A percentile compares a stretch with the other conserved stretches of the same genome.
Conservation (phyloP, 2,329 filamentous ascomycete species). For the Lasiodiplodia gonubiensis region DNA sequence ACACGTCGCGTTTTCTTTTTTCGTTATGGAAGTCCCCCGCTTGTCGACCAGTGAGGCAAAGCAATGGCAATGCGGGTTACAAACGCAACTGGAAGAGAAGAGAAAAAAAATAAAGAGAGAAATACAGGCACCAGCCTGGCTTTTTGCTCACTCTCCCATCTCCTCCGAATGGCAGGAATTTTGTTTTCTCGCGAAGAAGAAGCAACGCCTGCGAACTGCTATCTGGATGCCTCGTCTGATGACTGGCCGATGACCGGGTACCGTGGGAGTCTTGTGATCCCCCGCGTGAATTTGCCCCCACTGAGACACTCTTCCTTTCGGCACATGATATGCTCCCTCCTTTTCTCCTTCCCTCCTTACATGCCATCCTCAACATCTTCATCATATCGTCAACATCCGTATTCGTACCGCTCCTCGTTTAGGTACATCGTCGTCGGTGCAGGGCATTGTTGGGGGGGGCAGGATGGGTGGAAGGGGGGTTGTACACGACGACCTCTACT, state of each 20-base stretch:
- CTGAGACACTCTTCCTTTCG: neutral
- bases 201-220: neutral
- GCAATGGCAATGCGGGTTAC: neutral
- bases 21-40: neutral
- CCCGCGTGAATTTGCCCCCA: neutral
- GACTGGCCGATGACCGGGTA: neutral
- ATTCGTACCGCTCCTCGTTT: neutral
- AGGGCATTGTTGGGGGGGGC: neutral
- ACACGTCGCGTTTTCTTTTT: slow-evolving; percentile 1
- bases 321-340: slow-evolving; percentile 7
- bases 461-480: neutral
- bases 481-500: slow-evolving; percentile 2
- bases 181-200: neutral
- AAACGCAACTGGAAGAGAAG: neutral
- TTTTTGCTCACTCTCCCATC: neutral
- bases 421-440: slow-evolving; percentile 14
- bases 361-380: slow-evolving; percentile 1
- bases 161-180: neutral
- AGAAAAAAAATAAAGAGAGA: neutral
- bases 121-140: neutral
- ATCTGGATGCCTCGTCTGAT: neutral
- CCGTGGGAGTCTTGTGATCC: neutral
- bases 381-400: slow-evolving; percentile 6
- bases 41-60: neutral
- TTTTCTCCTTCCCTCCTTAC: no score